These are phyloP conservation scores for Geosmithia putterillii DNA, from an alignment of 2,329 filamentous ascomycete genomes.

Conservation along the genomic window DNA sequence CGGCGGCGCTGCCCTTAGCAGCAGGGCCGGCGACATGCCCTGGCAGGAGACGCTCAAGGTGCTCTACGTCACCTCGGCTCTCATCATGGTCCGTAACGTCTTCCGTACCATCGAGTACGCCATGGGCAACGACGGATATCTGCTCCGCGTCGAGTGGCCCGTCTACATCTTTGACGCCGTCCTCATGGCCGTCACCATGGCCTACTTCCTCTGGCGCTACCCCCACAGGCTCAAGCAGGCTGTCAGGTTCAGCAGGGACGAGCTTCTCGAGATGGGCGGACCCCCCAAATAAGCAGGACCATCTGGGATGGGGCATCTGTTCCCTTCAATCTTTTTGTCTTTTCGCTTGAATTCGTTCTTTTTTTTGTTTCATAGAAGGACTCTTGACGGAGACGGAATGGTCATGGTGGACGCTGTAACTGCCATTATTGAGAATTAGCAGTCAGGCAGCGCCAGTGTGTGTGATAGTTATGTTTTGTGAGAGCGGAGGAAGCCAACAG, in stretches of 20 bases:
- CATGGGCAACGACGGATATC: conserved; percentile 23
- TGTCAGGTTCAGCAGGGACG: not conserved
- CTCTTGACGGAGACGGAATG: too few species aligned
- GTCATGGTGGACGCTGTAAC: too few species aligned
- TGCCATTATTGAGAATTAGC: too few species aligned
- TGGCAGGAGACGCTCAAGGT: conserved; percentile 20
- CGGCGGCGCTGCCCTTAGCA: conserved; percentile 6
- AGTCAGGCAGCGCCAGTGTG: too few species aligned
- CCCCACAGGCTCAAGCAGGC: conserved; percentile 4
- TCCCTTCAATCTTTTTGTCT: too few species aligned
- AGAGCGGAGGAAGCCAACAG: too few species aligned
- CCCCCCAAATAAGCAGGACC: too few species aligned
- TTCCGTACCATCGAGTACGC: conserved; percentile 34
- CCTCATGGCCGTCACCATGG: conserved; percentile 20
- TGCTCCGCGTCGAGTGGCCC: conserved; percentile 22
- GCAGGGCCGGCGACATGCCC: conserved; percentile 6
- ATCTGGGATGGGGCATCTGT: too few species aligned
- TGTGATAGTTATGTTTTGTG: too few species aligned
- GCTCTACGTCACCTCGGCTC: conserved; percentile 20
- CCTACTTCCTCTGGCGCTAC: conserved; percentile 7
- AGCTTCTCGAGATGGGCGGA: not conserved
- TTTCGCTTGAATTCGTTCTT: too few species aligned
- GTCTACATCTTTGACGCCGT: conserved; percentile 26
- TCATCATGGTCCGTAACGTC: conserved; percentile 28
- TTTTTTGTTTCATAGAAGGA: too few species aligned